Evolutionary conservation across 495 filamentous ascomycete genomes (phyloP), one percentile per base, ranked within the genome.

Genomic region (Saxophila tyrrhenica): DNA sequence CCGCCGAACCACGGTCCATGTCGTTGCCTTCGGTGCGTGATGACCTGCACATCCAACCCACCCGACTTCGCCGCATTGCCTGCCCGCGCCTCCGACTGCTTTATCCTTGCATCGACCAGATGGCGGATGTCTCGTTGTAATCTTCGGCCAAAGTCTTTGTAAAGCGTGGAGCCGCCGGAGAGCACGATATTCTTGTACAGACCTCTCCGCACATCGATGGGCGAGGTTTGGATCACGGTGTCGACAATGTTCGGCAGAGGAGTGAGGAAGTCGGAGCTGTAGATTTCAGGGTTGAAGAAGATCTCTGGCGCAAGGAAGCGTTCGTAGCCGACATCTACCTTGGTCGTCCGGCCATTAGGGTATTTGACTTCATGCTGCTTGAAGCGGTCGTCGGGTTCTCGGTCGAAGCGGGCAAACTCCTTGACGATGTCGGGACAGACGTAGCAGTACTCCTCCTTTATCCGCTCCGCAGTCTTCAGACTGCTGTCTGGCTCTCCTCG

Each of bases 141-240:
- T 64, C 92, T 80, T 52, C 92, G 81, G 21, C 92, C 92, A 69
- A 98, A 98, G 70, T 95, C 88, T 72, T 95, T 94, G 77, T 95
- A 98, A 51, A 98, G 75, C 11, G 92, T 98, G 51, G 89, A 95
- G 51, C 92, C 92, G 60, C 92, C 92, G 8, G 91, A 96, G 32
- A 98, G 77, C 3, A 98, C 92, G 71, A 98, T 98, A 70, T 98
- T 98, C 83, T 98, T 98, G 77, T 98, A 98, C 7, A 98, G 79
- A 21, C 92, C 92, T 70, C 92, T 77, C 58, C 92, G 86, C 46
- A 98, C 92, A 67, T 98, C 92, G 63, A 98, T 98, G 25, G 92
- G 92, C 41, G 89, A 94, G 20, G 85, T 88, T 69, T 98, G 92
- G 64, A 98, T 98, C 55, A 97, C 92, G 48, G 84, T 85, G 66